Evolutionary conservation across 108 stramenopile species (phyloP), one percentile per base, ranked within the genome.

Genomic region (Pseudonitzschia multistriata): DNA sequence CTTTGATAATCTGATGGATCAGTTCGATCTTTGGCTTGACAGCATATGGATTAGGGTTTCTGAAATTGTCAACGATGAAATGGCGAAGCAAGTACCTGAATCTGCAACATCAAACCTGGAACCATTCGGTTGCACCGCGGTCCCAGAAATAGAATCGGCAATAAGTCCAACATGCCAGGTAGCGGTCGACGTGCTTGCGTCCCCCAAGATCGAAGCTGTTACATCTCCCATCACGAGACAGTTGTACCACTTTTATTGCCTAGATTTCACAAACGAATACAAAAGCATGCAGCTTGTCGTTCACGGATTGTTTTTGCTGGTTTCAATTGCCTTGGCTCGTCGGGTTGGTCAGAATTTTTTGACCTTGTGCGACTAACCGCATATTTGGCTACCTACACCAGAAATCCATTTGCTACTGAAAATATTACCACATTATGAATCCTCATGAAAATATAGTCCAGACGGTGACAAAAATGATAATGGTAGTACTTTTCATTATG

Each of bases 281-380:
- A 64, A n/a, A 36, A 40, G 28, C 22, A 27, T 64, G 24, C 27
- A 45, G 22, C 21, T 47, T 6, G 17, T 47, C 3, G 42, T 45
- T 28, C 63, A 64, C 34, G 40, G 22, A 30, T 5, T 64, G 17
- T 42, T 5, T 4, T 22, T 64, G 7, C 0, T 15, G 11, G n/a
- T 47, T 45, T 45, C 63, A 6, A 5, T 25, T 0, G 5, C 3
- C 25, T 24, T 64, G 63, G 63, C 63, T 3, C 14, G 7, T 25
- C 11, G 15, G 3, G 28, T 45, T 64, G 63, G 63, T 17, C 63
- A 64, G 40, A 64, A 64, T 45, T 5, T 64, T 11, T 7, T 64
- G 63, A 64, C 63, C 3, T 22, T 64, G 3, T 64, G 63, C 40
- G 63, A 64, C 28, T 64, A 64, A 39, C n/a, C 2, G 1, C 59